A percentile compares a stretch with the other conserved stretches of the same genome.
These are phyloP conservation scores for California macrophylla DNA, from an alignment of 441 rosid species.

Conservation along the genomic window DNA sequence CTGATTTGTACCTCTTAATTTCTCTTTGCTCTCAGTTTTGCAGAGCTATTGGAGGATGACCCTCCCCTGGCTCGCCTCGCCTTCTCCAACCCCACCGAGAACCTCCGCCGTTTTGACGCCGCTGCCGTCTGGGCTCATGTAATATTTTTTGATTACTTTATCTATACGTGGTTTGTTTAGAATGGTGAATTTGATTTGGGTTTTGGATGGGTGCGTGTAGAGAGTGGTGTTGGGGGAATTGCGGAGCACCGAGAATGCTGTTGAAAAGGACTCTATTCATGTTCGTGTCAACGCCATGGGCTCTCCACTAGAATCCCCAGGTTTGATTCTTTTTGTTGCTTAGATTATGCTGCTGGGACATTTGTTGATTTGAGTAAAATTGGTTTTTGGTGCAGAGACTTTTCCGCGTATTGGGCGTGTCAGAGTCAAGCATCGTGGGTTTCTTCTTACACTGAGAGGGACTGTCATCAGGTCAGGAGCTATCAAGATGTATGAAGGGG, in stretches of 20 bases:
- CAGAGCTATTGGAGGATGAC: slow-evolving; percentile 61
- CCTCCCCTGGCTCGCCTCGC: slow-evolving; percentile 52
- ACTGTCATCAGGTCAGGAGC: slow-evolving; percentile 85
- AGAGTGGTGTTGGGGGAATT: slow-evolving; percentile 50
- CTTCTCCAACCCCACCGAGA: slow-evolving; percentile 46
- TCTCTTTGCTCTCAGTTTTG: slow-evolving; percentile 34
- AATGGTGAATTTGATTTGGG: slow-evolving; percentile 7
- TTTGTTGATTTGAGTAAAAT: slow-evolving; percentile 8
- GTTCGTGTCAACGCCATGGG: slow-evolving; percentile 69
- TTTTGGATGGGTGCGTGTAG: slow-evolving; percentile 29
- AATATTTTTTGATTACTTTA: not conserved
- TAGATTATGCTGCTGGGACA: not conserved
- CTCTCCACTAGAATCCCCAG: slow-evolving; percentile 77
- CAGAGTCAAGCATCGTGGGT: slow-evolving; percentile 77
- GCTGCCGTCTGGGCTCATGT: slow-evolving; percentile 81
- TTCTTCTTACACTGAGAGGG: slow-evolving; percentile 79
- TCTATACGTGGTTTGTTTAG: not conserved
- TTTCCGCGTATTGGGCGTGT: slow-evolving; percentile 83
- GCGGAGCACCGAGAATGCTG: slow-evolving; percentile 41
- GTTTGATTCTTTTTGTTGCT: slow-evolving; percentile 29
- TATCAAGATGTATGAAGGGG: slow-evolving; percentile 88
- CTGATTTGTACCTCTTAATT: not conserved
- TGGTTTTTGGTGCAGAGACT: slow-evolving; percentile 39
- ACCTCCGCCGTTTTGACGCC: slow-evolving; percentile 48
- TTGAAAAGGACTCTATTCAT: slow-evolving; percentile 70